Percentiles rank a stretch among this genome's conserved stretches.
Conservation (phyloP, 148 eudicot species). For the Camellia japonica region DNA sequence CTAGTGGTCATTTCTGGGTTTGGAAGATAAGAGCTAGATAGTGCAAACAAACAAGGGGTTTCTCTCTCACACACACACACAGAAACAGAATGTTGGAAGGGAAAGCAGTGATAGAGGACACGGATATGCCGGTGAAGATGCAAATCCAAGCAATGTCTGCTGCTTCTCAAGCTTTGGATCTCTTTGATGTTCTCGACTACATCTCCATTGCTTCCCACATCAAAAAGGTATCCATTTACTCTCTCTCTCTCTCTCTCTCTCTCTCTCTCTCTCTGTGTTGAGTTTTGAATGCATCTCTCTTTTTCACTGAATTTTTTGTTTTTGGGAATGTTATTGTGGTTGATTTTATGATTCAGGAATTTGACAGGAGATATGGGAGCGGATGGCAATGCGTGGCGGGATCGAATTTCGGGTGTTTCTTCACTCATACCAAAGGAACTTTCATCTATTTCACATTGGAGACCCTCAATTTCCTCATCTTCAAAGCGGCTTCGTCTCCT, state of each 20-base stretch:
- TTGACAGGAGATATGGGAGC: constrained; percentile 74
- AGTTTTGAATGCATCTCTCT: too few species aligned
- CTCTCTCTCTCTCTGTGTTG: too few species aligned
- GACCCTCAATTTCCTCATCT: constrained; percentile 92
- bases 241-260: too few species aligned
- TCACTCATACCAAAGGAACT: constrained; percentile 85
- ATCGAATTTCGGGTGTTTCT: constrained; percentile 88
- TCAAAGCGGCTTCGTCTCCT: constrained; percentile 69
- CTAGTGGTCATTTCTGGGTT: constrained; percentile 19
- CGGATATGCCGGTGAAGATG: constrained; percentile 97
- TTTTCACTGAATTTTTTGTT: too few species aligned
- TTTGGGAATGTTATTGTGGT: too few species aligned
- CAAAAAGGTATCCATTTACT: constrained; percentile 57
- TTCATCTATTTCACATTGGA: constrained; percentile 91
- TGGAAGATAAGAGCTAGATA: constrained; percentile 11
- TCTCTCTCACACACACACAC: too few species aligned
- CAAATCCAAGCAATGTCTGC: constrained; percentile 89
- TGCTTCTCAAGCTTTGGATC: constrained; percentile 91
- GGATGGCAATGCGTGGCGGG: constrained; percentile 99
- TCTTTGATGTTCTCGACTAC: constrained; percentile 76
- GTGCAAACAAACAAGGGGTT: too few species aligned
- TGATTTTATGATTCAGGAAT: constrained; percentile 46
- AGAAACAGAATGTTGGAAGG: constrained; percentile 66
- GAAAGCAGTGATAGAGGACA: constrained; percentile 77
- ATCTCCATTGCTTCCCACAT: constrained; percentile 85